Evolutionary conservation across 2,329 filamentous ascomycete genomes (phyloP), one percentile per base, ranked within the genome.

Genomic region (Bretziella fagacearum): DNA sequence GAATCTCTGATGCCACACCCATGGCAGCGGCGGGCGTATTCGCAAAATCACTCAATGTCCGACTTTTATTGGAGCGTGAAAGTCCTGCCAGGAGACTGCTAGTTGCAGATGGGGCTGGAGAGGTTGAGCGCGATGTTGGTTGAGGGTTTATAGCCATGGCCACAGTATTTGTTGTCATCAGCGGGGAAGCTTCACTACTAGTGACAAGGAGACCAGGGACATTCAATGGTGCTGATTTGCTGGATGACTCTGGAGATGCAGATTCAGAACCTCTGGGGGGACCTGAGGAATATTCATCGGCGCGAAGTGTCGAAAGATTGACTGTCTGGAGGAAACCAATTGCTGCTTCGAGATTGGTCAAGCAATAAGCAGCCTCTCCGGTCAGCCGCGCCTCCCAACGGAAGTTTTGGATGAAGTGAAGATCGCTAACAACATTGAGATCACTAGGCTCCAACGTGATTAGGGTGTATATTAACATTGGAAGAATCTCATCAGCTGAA

Each of bases 311-410:
- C 5, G 87, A 84, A 20, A 98, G 70, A 59, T 98, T 91, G 23
- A 98, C 91, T 0, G 87, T 96, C 57, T 96, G 84, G 11, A 98
- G 67, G 57, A 98, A 98, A 45, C 82, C 87, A 48, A 96, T 85
- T 49, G 89, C 83, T 15, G 91, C 91, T 62, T 98, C 91, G 1
- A 98, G 71, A 55, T 94, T 98, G 33, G 93, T 95, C 49, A 98
- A 68, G 57, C 91, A 96, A 61, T 98, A 98, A 1, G 91, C 87
- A 10, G 87, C 82, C 62, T 98, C 91, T 13, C 91, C 91, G 49
- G 93, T 85, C 30, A 96, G 74, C 56, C 89, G 94, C 53, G 70
- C 79, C 45, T 84, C 76, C 59, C 84, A 84, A 48, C 91, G 77
- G 59, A 98, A 98, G 52, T 82, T 70, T 59, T 96, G 87, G 54